These are phyloP conservation scores for Akanthomyces lecanii DNA, from an alignment of 2,329 filamentous ascomycete genomes.

Conservation along the genomic window DNA sequence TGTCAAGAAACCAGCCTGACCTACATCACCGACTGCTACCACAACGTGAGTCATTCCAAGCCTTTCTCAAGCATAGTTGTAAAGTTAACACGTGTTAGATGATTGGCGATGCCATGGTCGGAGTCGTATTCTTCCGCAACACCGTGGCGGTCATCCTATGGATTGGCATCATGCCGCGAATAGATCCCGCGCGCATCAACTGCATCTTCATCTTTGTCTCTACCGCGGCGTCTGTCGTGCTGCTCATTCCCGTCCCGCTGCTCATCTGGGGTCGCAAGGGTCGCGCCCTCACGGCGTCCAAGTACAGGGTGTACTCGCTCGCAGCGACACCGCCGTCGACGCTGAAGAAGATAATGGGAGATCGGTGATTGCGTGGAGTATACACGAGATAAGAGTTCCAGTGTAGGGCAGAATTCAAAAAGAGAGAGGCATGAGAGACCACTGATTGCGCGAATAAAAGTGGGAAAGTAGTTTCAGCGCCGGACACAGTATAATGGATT, in stretches of 20 bases:
- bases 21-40: conserved; percentile 12
- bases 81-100: background rate
- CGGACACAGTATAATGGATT: background rate
- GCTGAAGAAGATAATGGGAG: conserved; percentile 7
- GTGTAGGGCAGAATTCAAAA: background rate
- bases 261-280: conserved; percentile 3
- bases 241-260: conserved; percentile 8
- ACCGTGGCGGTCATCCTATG: background rate
- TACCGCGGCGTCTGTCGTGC: background rate
- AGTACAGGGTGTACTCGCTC: conserved; percentile 8
- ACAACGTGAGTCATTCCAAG: background rate
- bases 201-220: background rate
- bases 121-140: conserved; percentile 13
- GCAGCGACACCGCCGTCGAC: conserved; percentile 5
- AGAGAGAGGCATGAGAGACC: too few species aligned
- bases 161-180: conserved; percentile 3
- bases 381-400: background rate
- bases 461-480: background rate
- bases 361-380: background rate
- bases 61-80: background rate
- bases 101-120: conserved; percentile 11
- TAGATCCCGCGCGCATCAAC: background rate
- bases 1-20: conserved; percentile 5
- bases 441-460: too few species aligned
- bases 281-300: background rate